Evolutionary conservation across 1,139 yeast species (phyloP).

Genomic region (Kodamaea alishanica): DNA sequence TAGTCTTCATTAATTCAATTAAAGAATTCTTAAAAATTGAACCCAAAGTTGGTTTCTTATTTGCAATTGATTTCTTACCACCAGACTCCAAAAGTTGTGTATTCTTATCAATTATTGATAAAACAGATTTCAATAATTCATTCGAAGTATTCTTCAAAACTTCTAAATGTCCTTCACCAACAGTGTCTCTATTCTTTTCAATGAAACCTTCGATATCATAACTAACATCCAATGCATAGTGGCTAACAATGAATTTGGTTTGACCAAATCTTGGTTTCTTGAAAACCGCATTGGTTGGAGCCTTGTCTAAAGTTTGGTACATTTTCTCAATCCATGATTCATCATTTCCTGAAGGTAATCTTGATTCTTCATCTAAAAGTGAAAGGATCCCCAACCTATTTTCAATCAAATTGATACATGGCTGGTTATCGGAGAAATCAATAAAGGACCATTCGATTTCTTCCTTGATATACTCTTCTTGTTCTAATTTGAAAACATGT

Average conservation of each 20-base stretch:
- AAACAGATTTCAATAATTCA: conserved; percentile 57
- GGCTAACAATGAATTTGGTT: conserved; percentile 84
- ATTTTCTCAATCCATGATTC: conserved; percentile 89
- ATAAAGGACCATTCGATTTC: conserved; percentile 96
- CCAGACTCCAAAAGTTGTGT: conserved; percentile 46
- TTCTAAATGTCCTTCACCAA: conserved; percentile 91
- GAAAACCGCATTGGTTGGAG: conserved; percentile 75
- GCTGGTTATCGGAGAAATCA: conserved; percentile 95
- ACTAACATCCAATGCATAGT: conserved; percentile 91
- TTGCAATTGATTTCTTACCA: conserved; percentile 38
- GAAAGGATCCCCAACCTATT: conserved; percentile 84
- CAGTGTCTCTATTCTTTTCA: conserved; percentile 96
- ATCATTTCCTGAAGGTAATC: conserved; percentile 92
- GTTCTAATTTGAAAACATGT: conserved; percentile 94
- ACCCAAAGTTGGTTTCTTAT: conserved; percentile 89
- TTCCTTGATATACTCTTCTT: conserved; percentile 89
- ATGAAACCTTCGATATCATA: conserved; percentile 94
- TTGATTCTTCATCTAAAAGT: conserved; percentile 89
- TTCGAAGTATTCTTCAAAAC: conserved; percentile 71
- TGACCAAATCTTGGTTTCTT: conserved; percentile 94
- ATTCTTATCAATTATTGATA: conserved; percentile 61
- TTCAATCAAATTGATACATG: conserved; percentile 92
- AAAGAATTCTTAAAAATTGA: conserved; percentile 90
- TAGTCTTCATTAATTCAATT: conserved; percentile 89
- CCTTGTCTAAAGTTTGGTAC: conserved; percentile 79